These are phyloP conservation scores for Suillus spraguei DNA, from an alignment of 768 basidiomycete species.

Conservation along the genomic window DNA sequence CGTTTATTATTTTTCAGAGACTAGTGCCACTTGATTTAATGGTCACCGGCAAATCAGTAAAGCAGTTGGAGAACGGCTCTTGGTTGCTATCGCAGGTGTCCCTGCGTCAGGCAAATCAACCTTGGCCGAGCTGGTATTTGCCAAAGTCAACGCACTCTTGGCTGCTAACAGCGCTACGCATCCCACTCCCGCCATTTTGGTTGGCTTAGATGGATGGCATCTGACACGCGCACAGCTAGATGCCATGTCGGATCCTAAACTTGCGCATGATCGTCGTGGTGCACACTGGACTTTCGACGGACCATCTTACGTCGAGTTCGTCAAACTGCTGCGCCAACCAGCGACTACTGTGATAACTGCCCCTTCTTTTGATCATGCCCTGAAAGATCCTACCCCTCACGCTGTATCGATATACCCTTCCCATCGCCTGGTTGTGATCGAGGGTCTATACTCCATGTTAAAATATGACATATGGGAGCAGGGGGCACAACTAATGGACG, in stretches of 20 bases:
- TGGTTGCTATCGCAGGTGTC: slow-evolving; percentile 75
- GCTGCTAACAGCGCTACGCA: slow-evolving; percentile 14
- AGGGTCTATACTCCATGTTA: slow-evolving; percentile 88
- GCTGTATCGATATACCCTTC: slow-evolving; percentile 56
- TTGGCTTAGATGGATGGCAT: slow-evolving; percentile 94
- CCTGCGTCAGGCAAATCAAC: slow-evolving; percentile 91
- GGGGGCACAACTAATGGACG: slow-evolving; percentile 68
- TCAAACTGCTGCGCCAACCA: slow-evolving; percentile 53
- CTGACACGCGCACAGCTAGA: slow-evolving; percentile 79
- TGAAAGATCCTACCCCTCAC: slow-evolving; percentile 80
- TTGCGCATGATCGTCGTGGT: slow-evolving; percentile 81
- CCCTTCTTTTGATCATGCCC: slow-evolving; percentile 84
- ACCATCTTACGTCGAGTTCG: slow-evolving; percentile 66
- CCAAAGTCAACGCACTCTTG: slow-evolving; percentile 51
- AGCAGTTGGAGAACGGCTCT: slow-evolving; percentile 42
- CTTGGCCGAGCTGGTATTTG: slow-evolving; percentile 60
- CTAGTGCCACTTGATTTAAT: slow-evolving; percentile 24
- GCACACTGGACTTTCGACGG: slow-evolving; percentile 93
- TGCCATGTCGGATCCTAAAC: slow-evolving; percentile 69
- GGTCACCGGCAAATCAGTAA: background rate
- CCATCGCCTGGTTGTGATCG: slow-evolving; percentile 83
- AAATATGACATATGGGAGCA: slow-evolving; percentile 71
- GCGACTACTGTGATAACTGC: slow-evolving; percentile 49
- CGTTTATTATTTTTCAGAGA: slow-evolving; percentile 18
- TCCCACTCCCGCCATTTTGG: slow-evolving; percentile 51